Percentiles rank a stretch among this genome's conserved stretches.
These are phyloP conservation scores for Arachis stenosperma DNA, from an alignment of 306 rosid genomes.

Conservation along the genomic window DNA sequence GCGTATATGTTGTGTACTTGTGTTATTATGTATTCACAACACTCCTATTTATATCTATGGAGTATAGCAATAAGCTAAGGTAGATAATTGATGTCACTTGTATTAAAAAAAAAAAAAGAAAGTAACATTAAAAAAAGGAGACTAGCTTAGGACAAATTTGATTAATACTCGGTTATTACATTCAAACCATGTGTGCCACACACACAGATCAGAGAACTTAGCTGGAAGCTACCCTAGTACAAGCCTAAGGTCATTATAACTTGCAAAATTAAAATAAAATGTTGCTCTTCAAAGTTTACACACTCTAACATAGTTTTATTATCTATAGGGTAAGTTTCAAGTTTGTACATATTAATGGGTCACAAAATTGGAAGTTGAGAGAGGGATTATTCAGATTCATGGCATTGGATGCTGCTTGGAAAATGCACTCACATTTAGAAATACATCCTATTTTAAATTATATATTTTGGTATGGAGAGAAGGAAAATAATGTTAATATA, in stretches of 20 bases:
- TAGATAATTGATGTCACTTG: not conserved
- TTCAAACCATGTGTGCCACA: constrained; percentile 14
- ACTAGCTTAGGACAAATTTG: constrained; percentile 1
- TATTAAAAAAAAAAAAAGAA: not conserved
- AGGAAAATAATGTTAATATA: too few relatives aligned
- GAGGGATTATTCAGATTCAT: not conserved
- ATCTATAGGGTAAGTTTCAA: not conserved
- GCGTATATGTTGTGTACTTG: too few relatives aligned
- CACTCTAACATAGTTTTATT: too few relatives aligned
- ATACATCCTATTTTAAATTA: too few relatives aligned
- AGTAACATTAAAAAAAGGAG: not conserved
- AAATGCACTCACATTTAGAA: not conserved
- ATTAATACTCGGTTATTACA: constrained; percentile 29
- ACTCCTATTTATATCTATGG: constrained; percentile 2
- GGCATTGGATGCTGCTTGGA: not conserved
- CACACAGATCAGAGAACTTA: not conserved
- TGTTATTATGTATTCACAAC: not conserved
- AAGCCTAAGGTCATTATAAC: constrained; percentile 32
- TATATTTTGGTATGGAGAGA: too few relatives aligned
- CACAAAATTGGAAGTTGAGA: not conserved
- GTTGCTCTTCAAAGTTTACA: constrained; percentile 1
- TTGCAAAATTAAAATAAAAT: constrained; percentile 36
- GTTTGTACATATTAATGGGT: not conserved
- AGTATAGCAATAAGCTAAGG: not conserved
- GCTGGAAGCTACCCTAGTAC: constrained; percentile 35